A percentile compares a stretch with the other conserved stretches of the same genome.
Evolutionary conservation across 345 rosid species (phyloP).

Genomic region (Camelina laxa): DNA sequence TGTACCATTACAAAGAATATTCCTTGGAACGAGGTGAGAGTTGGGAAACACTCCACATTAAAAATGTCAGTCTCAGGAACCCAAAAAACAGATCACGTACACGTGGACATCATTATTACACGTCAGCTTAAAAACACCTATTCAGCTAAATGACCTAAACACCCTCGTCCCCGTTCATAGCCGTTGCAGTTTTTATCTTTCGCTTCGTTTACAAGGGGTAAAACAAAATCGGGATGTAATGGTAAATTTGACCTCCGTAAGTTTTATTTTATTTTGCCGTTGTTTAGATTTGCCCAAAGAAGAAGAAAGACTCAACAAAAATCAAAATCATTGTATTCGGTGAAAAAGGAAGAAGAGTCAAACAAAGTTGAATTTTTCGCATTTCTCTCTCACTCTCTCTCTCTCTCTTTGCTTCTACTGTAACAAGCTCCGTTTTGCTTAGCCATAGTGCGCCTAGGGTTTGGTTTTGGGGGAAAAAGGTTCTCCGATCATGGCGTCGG

Average conservation of each 20-base stretch:
- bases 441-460: slow-evolving; percentile 41
- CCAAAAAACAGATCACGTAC: slow-evolving; percentile 32
- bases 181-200: slow-evolving; percentile 38
- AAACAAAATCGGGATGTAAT: slow-evolving; percentile 32
- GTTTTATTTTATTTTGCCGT: not conserved
- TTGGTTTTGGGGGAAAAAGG: slow-evolving; percentile 11
- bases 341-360: slow-evolving; percentile 37
- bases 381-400: slow-evolving; percentile 16
- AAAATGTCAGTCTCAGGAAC: slow-evolving; percentile 26
- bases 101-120: slow-evolving; percentile 33
- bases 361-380: slow-evolving; percentile 26
- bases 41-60: slow-evolving; percentile 40
- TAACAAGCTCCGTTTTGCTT: slow-evolving; percentile 29
- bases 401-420: slow-evolving; percentile 32
- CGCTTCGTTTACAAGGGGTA: slow-evolving; percentile 5
- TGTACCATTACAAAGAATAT: slow-evolving; percentile 46
- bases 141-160: slow-evolving; percentile 5
- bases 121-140: slow-evolving; percentile 26
- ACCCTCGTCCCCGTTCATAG: slow-evolving; percentile 44
- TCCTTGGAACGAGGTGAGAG: slow-evolving; percentile 45
- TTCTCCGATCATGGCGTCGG: slow-evolving; percentile 63
- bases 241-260: slow-evolving; percentile 39
- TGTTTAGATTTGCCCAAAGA: not conserved
- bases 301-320: slow-evolving; percentile 7
- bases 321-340: slow-evolving; percentile 33